Evolutionary conservation across 176 grass and related monocot species (phyloP), one percentile per base, ranked within the genome.

Genomic region (Puya raimondii): DNA sequence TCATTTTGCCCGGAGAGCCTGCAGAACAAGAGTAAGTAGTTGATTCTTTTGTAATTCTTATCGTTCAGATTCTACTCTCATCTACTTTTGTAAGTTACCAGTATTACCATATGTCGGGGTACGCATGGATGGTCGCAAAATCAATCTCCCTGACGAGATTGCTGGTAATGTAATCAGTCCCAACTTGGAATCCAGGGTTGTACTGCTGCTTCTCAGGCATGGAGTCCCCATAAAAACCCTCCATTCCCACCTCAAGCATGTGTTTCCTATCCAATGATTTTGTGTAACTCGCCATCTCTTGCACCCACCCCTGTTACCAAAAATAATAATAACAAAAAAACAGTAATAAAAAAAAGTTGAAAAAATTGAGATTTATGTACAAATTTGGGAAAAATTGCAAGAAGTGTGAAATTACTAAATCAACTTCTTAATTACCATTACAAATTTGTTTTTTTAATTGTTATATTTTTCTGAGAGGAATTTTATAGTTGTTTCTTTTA

Each of bases 41-140:
- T 12, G 16, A 16, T 14, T n/a, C 14, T 57, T 57, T 17, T 57
- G 8, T 57, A 2, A 12, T 14, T 15, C 12, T 7, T 56, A 13
- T 3, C 53, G 33, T 42, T 1, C 33, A 42, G 13, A 56, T 56
- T 12, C 14, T 56, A 14, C 0, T 12, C n/a, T 1, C 2, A n/a
- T 56, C 3, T 56, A 56, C 14, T 16, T 17, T 1, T 57, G 0
- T 17, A 57, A 17, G 53, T 56, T 13, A n/a, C 1, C 14, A 3
- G 12, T 1, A 56, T n/a, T 74, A 84, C 93, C 93, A 96, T 76
- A 74, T 59, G 65, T 96, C 88, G 8, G 93, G 93, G 76, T 96
- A 96, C 9, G 83, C 86, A 81, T 96, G 93, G 75, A 92, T 87
- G 77, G 86, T 92, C 71, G 88, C 84, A 74, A 85, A 87, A 83